Base-by-base conservation (phyloP, 2,329 filamentous ascomycete species). In the Colletotrichum sansevieriae region DNA sequence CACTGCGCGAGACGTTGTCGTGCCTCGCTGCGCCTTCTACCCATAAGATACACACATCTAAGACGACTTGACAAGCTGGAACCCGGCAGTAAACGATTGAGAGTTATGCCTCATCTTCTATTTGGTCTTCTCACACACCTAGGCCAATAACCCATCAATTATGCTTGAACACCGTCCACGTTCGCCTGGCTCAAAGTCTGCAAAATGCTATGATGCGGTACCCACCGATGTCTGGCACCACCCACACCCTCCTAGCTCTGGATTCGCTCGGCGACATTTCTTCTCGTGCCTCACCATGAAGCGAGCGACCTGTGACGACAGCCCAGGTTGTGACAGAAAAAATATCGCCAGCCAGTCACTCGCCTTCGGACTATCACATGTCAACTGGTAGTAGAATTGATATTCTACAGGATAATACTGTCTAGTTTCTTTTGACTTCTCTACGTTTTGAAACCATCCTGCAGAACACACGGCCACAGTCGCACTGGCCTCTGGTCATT, bases 401-500 rank as follows among this genome's bases (percentile, higher is more conserved):
- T 15, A 25, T 22, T 65, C 22, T 39, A 15, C 15, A 11, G 22
- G 47, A 33, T 33, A 46, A 15, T 29, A 55, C 46, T 25, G 33
- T 63, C 39, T 39, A 44, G 12, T 43, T 35, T 29, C 11, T 18
- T 20, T 18, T 46, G 39, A 6, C 25, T 43, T 20, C 20, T 22
- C 29, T 15, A 37, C 55, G 52, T 65, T 68, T 59, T 61, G 12
- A 60, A 60, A 65, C 60, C 41, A 49, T 15, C 46, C 25, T 46
- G 47, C 62, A 66, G 56, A 46, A 33, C 37, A 51, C 43, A 25
- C 41, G 47, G 51, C 47, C 43, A 55, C 35, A 64, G 35, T 39
- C 41, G 55, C 66, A 51, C 51, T 25, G 57, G 35, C 66, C 43
- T 25, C 51, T 9, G 56, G 25, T 2, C 29, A 29, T 6, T 13